A percentile compares a stretch with the other conserved stretches of the same genome.
Evolutionary conservation across 2,329 filamentous ascomycete species (phyloP).

Genomic region (Simplicillium aogashimaense): DNA sequence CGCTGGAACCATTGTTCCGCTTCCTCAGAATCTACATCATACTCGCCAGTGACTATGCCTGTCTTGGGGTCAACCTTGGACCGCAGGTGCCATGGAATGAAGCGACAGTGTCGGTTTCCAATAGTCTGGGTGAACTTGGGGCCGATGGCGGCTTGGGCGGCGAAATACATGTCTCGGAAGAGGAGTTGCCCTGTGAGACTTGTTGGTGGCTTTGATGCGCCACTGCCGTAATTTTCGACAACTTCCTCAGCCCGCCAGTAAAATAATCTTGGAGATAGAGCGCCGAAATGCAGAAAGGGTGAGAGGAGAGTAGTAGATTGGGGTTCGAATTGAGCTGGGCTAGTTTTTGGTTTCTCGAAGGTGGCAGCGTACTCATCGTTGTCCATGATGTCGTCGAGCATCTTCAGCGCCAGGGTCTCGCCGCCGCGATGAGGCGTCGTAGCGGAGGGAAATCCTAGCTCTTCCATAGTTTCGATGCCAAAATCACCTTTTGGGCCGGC

Average conservation of each 20-base stretch:
- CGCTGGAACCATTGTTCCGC: slow-evolving; percentile 58
- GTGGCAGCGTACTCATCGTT: slow-evolving; percentile 60
- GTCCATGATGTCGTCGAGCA: slow-evolving; percentile 47
- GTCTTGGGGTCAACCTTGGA: slow-evolving; percentile 39
- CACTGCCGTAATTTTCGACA: slow-evolving; percentile 43
- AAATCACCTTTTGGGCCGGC: slow-evolving; percentile 62
- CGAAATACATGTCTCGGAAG: slow-evolving; percentile 80
- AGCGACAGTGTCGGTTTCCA: slow-evolving; percentile 58
- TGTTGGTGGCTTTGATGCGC: slow-evolving; percentile 53
- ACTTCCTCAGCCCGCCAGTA: slow-evolving; percentile 62
- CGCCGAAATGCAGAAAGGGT: slow-evolving; percentile 66
- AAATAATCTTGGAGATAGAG: slow-evolving; percentile 59
- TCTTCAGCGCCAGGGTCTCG: slow-evolving; percentile 53
- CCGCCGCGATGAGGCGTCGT: slow-evolving; percentile 61
- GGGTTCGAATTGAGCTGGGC: slow-evolving; percentile 62
- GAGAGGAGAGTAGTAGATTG: slow-evolving; percentile 66
- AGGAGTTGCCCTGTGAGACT: slow-evolving; percentile 63
- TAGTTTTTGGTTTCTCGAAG: slow-evolving; percentile 68
- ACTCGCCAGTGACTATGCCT: slow-evolving; percentile 44
- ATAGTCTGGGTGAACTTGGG: slow-evolving; percentile 53
- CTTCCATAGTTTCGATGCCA: slow-evolving; percentile 58
- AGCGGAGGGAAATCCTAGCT: slow-evolving; percentile 56
- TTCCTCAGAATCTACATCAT: slow-evolving; percentile 51
- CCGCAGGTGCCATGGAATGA: slow-evolving; percentile 70
- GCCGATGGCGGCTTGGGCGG: slow-evolving; percentile 60